Evolutionary conservation across 208 protist genomes (phyloP), one percentile per base, ranked within the genome.

Genomic region (Acanthamoeba healyi): DNA sequence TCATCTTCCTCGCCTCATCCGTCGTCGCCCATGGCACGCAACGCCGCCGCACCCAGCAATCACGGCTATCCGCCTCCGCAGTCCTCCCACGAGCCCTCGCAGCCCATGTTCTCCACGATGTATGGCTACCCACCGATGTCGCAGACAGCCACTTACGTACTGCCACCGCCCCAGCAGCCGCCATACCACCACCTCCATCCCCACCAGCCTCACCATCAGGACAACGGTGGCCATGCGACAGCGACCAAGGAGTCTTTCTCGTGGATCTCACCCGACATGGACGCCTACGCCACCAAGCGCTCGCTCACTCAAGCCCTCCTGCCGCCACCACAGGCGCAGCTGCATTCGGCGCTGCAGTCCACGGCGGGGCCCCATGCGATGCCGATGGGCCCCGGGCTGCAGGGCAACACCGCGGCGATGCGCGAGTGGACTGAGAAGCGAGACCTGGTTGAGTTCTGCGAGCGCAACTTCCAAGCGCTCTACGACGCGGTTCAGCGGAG

Each of bases 361-460:
- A n/a, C n/a, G n/a, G n/a, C n/a, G n/a, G n/a, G n/a, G n/a, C n/a
- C 24, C 58, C 58, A n/a, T 24, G 24, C 24, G 22, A 65, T 65
- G 22, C 58, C 24, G 22, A 65, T 65, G 22, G 24, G 19, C 58
- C 19, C 24, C 58, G 24, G 0, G 70, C 26, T 24, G 38, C 70
- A 24, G 24, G 38, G 12, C 9, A 32, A 74, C 34, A 10, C 34
- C 9, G 7, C n/a, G n/a, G 70, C 70, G 17, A 14, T 34, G 15
- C 17, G 70, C 3, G 74, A 84, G 74, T 84, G 74, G 74, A 46
- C 26, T 3, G 74, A 84, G 74, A 84, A 84, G 74, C 42, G 44
- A 19, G 74, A 84, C n/a, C 72, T 84, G 74, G 38, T 54, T 24
- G n/a, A 38, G 34, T 84, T 56, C 72, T 84, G 74, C 74, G 74